Base-by-base conservation (phyloP, 108 stramenopile genomes). In the Skeletonema grethae region DNA sequence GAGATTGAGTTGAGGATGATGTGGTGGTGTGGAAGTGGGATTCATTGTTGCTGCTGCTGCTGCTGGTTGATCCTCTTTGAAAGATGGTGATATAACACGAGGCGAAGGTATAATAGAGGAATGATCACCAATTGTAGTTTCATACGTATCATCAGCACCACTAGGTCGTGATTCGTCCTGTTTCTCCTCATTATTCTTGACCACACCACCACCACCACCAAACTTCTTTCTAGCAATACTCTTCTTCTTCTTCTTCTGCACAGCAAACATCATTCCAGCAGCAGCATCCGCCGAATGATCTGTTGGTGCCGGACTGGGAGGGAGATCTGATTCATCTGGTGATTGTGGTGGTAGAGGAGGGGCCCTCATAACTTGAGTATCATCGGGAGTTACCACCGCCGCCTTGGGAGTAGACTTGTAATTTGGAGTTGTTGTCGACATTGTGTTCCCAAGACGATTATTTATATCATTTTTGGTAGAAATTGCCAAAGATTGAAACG, bases 211-310 rank as follows among this genome's bases (percentile, higher is more conserved):
- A 62, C 48, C 31, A 20, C 5, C 16, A 30, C 4, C 29, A 30
- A 25, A 7, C 18, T 55, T 32, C 16, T 63, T 57, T 35, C 35
- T 35, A 56, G 38, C n/a, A 24, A 36, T 63, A 25, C 55, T 2
- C 38, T 32, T 38, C 22, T 36, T 8, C 25, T 32, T 35, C 56
- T 31, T n/a, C 64, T 64, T 13, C 9, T 43, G 72, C 20, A 41
- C 1, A 1, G 41, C 15, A n/a, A 43, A 43, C 41, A 43, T 43
- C 41, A 43, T 57, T 31, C 72, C 72, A 5, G 72, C 72, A 0
- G 72, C 72, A 45, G 72, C 72, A 65, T 73, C 72, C 10, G 72
- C 72, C 1, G 72, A 73, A 65, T 73, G 72, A 65, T 73, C 72
- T 1, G 64, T 59, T 45, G 64, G 48, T 10, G 72, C 65, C 2